Evolutionary conservation across 768 basidiomycete genomes (phyloP), one percentile per base, ranked within the genome.

Genomic region (Candolleomyces aberdarensis): DNA sequence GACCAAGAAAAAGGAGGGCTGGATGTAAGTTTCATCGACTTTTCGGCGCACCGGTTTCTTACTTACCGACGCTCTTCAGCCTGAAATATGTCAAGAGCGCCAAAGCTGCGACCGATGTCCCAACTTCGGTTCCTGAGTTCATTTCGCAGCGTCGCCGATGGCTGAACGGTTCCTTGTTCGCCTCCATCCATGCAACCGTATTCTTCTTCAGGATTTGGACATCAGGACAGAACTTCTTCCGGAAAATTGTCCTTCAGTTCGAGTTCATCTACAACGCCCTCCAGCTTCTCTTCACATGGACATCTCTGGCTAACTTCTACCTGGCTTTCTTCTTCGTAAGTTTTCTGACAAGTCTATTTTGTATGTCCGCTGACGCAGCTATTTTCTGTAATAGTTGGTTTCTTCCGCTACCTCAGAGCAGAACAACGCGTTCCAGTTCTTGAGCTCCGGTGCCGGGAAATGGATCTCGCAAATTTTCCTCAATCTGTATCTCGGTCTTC

Each of bases 31-130:
- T 46, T 63, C 65, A 0, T 64, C 65, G 70, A 19, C 65, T 64
- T 46, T 63, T 41, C 46, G 32, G 31, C 19, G 17, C 50, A 58
- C 29, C 65, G 36, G 59, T 56, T 46, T 58, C 49, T 58, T 46
- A 14, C 44, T 56, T 57, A 57, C 52, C 57, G 55, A 9, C 40
- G 29, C 26, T 36, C 50, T 22, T 63, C 36, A 91, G 89, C 15
- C 75, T 93, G 66, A 89, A 87, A 73, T 96, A 94, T 70, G 94
- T 96, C 73, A 94, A 94, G 81, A 91, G 86, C 67, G 96, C 96
- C 15, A 94, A 96, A 65, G 96, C 94, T 0, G 84, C 94, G 47
- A 98, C 96, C n/a, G 96, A 98, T 75, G 95, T 96, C 4, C 96
- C 96, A 36, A 89, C 93, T 41, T 82, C 86, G 19, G 87, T 96